Base-by-base conservation (phyloP, 257 asterid genomes). In the Scutellaria minor region DNA sequence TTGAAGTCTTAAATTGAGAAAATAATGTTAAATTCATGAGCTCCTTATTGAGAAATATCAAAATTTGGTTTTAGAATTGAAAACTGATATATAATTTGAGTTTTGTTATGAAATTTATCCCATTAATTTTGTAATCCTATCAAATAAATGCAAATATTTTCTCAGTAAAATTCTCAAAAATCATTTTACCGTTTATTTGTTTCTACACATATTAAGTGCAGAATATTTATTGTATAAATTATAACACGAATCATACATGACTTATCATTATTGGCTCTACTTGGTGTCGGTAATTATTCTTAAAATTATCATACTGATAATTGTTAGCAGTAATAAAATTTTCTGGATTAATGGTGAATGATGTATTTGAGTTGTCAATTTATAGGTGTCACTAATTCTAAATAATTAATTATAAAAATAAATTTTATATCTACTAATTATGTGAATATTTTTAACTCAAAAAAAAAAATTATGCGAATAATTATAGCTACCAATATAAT, bases 321-420 rank as follows among this genome's bases (percentile, higher is more conserved):
- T 68, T 66, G 50, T 67, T 18, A 52, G 40, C 14, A 52, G n/a
- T 37, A 37, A 66, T 50, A 44, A 63, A 63, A 20, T 9, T 44
- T 64, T 54, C 42, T 40, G 20, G 69, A 15, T 27, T 53, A 53
- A 9, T 9, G 60, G 52, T 52, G 14, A 39, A 68, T 52, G 63
- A 68, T 52, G 24, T 8, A 2, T n/a, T 55, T 22, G 63, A 68
- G 73, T 52, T 37, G 73, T 52, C 73, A 68, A 68, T 68, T 68
- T 39, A 52, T 40, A 15, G 41, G 40, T 39, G 48, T 14, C 60
- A 50, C 47, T 27, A 42, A 42, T 63, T 24, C 37, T 31, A 31
- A 31, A 31, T 31, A 31, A 50, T 65, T 47, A 42, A 42, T 63
- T 42, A 48, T 66, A 47, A 65, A 27, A 54, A 18, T 7, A 54